phyloP scores from a whole-genome alignment of 352 stramenopile species.

The Achlya hypogyna region DNA sequence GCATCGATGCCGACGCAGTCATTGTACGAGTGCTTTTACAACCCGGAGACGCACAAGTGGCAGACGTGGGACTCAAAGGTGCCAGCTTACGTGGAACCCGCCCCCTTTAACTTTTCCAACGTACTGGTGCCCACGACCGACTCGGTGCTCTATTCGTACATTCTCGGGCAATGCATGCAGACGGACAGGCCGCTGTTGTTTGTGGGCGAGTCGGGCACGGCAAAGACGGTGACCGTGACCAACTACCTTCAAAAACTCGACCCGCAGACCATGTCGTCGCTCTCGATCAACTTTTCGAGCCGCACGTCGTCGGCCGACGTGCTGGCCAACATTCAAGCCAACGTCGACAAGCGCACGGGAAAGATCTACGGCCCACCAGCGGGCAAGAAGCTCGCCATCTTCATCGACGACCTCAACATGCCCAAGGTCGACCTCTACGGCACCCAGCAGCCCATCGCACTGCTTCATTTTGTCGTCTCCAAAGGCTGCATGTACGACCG shows the following conservation, averaged over 20 bases:
- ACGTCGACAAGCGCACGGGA: constrained; percentile 92
- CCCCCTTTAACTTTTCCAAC: constrained; percentile 90
- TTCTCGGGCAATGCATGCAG: constrained; percentile 81
- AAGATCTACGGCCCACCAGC: constrained; percentile 91
- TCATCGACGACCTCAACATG: constrained; percentile 97
- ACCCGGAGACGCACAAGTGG: constrained; percentile 85
- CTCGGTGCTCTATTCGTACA: constrained; percentile 89
- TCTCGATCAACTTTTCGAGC: constrained; percentile 91
- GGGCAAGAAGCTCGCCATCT: constrained; percentile 91
- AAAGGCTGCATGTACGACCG: constrained; percentile 90
- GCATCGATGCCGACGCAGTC: constrained; percentile 63
- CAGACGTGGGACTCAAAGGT: constrained; percentile 83
- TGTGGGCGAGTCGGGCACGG: constrained; percentile 90
- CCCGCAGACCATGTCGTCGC: constrained; percentile 44
- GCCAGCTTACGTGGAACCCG: constrained; percentile 82
- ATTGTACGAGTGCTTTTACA: constrained; percentile 88
- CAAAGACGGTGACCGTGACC: constrained; percentile 94
- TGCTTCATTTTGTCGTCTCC: constrained; percentile 91
- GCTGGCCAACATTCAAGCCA: constrained; percentile 91
- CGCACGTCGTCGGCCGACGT: constrained; percentile 90
- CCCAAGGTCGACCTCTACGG: constrained; percentile 93
- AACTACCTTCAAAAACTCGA: constrained; percentile 86
- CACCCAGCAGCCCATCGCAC: constrained; percentile 92
- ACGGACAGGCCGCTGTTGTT: constrained; percentile 88
- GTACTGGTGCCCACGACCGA: constrained; percentile 95